Evolutionary conservation across 257 asterid species (phyloP), one percentile per base, ranked within the genome.

Genomic region (Echium plantagineum): DNA sequence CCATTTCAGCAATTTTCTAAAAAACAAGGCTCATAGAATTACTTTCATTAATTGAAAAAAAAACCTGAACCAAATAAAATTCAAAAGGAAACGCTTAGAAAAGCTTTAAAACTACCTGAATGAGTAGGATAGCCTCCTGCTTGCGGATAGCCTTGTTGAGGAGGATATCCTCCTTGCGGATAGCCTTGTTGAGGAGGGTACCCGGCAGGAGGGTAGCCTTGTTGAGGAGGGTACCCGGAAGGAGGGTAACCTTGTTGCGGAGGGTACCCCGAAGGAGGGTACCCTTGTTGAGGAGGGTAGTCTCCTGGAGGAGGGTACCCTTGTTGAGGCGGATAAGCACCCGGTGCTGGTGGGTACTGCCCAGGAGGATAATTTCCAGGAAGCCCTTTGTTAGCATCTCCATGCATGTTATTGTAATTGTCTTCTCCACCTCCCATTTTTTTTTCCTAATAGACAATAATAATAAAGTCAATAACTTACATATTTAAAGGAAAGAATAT

Each of bases 351-450:
- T 5, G 62, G 57, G 67, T 79, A 71, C 9, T 77, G 81, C 18
- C 80, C 80, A 16, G 82, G 83, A 55, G 80, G 80, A 42, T 80
- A 65, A 5, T 62, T 64, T 6, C 65, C 61, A 20, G 15, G 65
- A 21, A 76, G 61, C 55, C 88, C 88, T 64, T 78, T 81, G 53
- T 81, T 81, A 15, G 72, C 69, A 9, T 69, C 81, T 49, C 67
- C 73, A 7, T 58, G 72, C 6, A 7, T 32, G 42, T 32, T 32
- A 32, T 63, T 47, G n/a, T n/a, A n/a, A 57, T 71, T 58, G 71
- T 76, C 78, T 59, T 81, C 59, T 53, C 87, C 87, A 22, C 84
- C 88, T 72, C 85, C 88, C 88, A 82, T 82, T 55, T 72, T n/a
- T n/a, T 66, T 67, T 13, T 71, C 61, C 58, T 26, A 61, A 17